These are phyloP conservation scores for Magnolia kwangsiensis DNA, from an alignment of 164 flowering plant species.

Conservation along the genomic window DNA sequence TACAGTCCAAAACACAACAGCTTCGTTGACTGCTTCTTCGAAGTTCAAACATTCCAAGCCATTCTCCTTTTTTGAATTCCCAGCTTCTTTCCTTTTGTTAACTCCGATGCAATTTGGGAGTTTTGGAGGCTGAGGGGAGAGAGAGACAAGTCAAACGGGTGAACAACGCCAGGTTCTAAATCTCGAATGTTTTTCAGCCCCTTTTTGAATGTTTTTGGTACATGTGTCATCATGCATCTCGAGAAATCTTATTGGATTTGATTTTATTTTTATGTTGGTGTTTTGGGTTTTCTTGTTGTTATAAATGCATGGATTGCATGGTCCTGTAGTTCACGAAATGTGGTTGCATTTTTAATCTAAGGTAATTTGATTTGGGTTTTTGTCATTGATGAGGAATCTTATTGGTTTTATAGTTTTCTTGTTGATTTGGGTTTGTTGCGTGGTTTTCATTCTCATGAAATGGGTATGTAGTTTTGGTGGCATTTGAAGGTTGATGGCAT, in stretches of 20 bases:
- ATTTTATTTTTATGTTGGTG: background rate
- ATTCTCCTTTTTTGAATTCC: background rate
- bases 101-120: background rate
- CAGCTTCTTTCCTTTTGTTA: background rate
- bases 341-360: background rate
- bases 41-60: background rate
- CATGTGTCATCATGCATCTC: slow-evolving; percentile 10
- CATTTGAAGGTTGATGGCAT: too few species aligned
- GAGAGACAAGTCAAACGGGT: background rate
- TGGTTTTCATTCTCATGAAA: too few species aligned
- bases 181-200: slow-evolving; percentile 5
- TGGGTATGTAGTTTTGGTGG: too few species aligned
- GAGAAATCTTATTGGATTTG: slow-evolving; percentile 8
- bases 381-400: too few species aligned
- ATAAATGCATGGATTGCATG: background rate
- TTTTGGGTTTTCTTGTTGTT: slow-evolving; percentile 1
- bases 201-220: background rate
- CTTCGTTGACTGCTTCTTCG: slow-evolving; percentile 5
- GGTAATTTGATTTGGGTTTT: background rate
- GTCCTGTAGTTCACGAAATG: background rate
- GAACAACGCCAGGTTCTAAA: slow-evolving; percentile 8
- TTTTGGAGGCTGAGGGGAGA: background rate
- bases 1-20: background rate
- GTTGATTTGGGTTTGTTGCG: too few species aligned
- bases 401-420: too few species aligned